Percentiles rank a stretch among this genome's conserved stretches.
phyloP scores from a whole-genome alignment of 306 rosid species.

The Cicer arietinum region DNA sequence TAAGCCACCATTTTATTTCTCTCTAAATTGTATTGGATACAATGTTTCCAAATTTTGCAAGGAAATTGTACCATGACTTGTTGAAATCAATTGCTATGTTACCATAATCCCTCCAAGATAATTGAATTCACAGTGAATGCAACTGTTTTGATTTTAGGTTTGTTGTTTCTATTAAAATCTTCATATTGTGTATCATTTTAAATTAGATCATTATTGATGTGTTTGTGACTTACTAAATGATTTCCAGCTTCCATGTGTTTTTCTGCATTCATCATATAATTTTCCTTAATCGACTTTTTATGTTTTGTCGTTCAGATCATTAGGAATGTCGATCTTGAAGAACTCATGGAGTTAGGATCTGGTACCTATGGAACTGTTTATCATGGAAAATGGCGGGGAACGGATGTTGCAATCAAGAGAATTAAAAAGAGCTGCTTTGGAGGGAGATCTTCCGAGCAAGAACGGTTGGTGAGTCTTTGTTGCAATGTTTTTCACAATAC shows the following conservation, averaged over 20 bases:
- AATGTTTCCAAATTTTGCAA: slow-evolving; percentile 14
- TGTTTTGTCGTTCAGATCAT: slow-evolving; percentile 61
- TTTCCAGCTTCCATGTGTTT: no score
- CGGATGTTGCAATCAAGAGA: slow-evolving; percentile 94
- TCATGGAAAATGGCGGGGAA: slow-evolving; percentile 98
- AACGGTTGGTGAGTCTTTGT: slow-evolving; percentile 71
- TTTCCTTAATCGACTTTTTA: slow-evolving; percentile 29
- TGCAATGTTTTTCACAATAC: slow-evolving; percentile 31
- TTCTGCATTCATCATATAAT: no score
- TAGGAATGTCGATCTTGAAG: slow-evolving; percentile 83
- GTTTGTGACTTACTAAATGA: no score
- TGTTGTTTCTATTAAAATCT: no score
- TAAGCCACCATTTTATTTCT: slow-evolving; percentile 4
- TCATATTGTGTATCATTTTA: no score
- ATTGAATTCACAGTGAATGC: background rate
- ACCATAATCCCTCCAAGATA: slow-evolving; percentile 19
- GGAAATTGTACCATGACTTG: slow-evolving; percentile 12
- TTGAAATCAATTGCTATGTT: slow-evolving; percentile 25
- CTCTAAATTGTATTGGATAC: slow-evolving; percentile 7
- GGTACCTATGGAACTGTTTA: slow-evolving; percentile 98
- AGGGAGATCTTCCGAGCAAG: slow-evolving; percentile 85
- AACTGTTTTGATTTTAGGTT: no score
- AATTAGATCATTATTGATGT: no score
- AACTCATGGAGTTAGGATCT: slow-evolving; percentile 83
- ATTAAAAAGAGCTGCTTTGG: slow-evolving; percentile 90